Base-by-base conservation (phyloP, 176 grass and related monocot species). In the Avena sativa region DNA sequence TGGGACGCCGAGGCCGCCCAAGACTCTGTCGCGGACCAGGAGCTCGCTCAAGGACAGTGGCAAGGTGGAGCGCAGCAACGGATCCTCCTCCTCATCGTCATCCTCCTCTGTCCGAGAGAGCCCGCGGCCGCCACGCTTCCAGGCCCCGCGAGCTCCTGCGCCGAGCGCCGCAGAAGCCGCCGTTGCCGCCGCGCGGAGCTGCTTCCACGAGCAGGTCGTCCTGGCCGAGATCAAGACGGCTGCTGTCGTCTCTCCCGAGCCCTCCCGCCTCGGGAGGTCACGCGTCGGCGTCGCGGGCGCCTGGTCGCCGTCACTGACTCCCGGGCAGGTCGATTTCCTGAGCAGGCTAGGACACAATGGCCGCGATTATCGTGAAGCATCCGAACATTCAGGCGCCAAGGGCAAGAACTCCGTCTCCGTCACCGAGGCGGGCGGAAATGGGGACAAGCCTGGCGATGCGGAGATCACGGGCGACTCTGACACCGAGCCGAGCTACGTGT, bases 401-500 rank as follows among this genome's bases (percentile, higher is more conserved):
- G 28, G 19, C 8, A 66, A 43, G 16, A 40, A 84, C 25, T 38
- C 9, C 12, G 23, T 23, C 23, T 23, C 23, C 23, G 28, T 4
- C 63, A 14, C 40, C 12, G 9, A 60, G 4, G 82, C 49, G 57
- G n/a, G 10, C 1, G 16, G 9, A 2, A 53, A 8, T 28, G 28
- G 13, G 0, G 67, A 59, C 0, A 84, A 87, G 67, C 8, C 51
- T n/a, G 51, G 20, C 6, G n/a, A 71, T 20, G 61, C 40, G 15
- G 82, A 19, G 40, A 63, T 91, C 82, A 78, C 77, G 30, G 77
- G 82, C n/a, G 86, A 91, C 77, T 91, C 89, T 1, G 89, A 91
- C 81, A 91, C 89, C 8, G 85, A 91, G 50, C 81, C 86, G 28
- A 91, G 89, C 70, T 91, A 91, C 40, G 81, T 91, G 49, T 91